A percentile compares a stretch with the other conserved stretches of the same genome.
phyloP scores from a whole-genome alignment of 1,284 basidiomycete species.

The Apiotrichum sp. region DNA sequence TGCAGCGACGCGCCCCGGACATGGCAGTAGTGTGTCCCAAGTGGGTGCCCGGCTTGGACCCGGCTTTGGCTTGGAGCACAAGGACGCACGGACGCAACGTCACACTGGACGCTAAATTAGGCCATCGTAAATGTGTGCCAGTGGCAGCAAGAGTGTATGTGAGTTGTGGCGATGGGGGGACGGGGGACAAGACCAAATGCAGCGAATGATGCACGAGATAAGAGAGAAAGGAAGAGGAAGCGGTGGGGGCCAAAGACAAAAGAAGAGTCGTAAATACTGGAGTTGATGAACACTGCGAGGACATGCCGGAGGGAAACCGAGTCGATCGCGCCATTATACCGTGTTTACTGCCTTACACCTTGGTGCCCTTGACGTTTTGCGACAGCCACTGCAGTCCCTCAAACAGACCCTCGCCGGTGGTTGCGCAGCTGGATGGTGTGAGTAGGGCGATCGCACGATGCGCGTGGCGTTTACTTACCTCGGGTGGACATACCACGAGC shows the following conservation, averaged over 20 bases:
- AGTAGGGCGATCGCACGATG: too few relatives aligned
- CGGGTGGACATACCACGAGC: conserved; percentile 98
- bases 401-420: conserved; percentile 88
- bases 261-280: not conserved
- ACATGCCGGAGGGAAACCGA: too few relatives aligned
- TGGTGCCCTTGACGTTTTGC: conserved; percentile 76
- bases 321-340: not conserved
- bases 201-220: conserved; percentile 4
- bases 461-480: conserved; percentile 56
- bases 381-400: conserved; percentile 95
- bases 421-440: conserved; percentile 67
- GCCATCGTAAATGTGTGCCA: not conserved
- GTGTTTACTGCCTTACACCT: conserved; percentile 16
- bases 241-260: not conserved
- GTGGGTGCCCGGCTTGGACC: too few relatives aligned
- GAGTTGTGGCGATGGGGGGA: not conserved
- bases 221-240: not conserved
- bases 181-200: conserved; percentile 1
- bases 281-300: not conserved
- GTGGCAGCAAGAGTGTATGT: not conserved
- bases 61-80: too few relatives aligned
- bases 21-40: too few relatives aligned
- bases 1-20: too few relatives aligned
- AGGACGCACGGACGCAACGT: not conserved
- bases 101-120: not conserved